These are phyloP conservation scores for Russula compacta DNA, from an alignment of 768 basidiomycete species.

Conservation along the genomic window DNA sequence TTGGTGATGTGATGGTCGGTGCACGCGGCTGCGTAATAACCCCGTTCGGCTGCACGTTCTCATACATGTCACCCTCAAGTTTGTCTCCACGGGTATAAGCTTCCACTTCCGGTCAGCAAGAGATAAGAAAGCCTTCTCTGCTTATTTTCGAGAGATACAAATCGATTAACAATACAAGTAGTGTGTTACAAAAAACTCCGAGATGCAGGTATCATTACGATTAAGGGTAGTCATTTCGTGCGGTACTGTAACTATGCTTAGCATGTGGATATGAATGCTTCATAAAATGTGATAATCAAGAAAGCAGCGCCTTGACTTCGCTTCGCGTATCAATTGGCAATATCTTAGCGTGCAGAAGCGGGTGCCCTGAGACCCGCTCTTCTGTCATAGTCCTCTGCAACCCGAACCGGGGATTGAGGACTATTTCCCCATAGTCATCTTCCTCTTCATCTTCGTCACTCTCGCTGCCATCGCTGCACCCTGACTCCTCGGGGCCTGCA, in stretches of 20 bases:
- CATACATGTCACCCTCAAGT: not conserved
- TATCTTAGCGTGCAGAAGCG: conserved; percentile 1
- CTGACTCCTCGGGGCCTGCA: not conserved
- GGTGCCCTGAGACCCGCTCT: not conserved
- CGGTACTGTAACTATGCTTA: not conserved
- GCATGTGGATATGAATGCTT: not conserved
- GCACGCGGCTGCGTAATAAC: not conserved
- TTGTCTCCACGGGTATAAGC: too few relatives aligned
- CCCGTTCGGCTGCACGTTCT: not conserved
- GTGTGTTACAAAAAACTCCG: conserved; percentile 9
- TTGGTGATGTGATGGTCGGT: not conserved
- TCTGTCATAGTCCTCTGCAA: not conserved
- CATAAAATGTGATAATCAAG: not conserved
- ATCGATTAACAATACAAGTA: conserved; percentile 17
- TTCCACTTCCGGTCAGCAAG: not conserved
- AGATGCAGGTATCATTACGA: not conserved
- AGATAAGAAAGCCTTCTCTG: not conserved
- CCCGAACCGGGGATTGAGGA: conserved; percentile 16
- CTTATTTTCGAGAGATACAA: conserved; percentile 3
- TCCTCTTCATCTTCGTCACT: conserved; percentile 17
- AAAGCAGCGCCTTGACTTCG: not conserved
- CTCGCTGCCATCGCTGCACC: not conserved
- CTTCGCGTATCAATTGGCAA: not conserved
- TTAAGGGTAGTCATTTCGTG: not conserved
- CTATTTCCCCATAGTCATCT: conserved; percentile 19